phyloP scores from a whole-genome alignment of 768 basidiomycete species.

The Podaxis pistillaris region DNA sequence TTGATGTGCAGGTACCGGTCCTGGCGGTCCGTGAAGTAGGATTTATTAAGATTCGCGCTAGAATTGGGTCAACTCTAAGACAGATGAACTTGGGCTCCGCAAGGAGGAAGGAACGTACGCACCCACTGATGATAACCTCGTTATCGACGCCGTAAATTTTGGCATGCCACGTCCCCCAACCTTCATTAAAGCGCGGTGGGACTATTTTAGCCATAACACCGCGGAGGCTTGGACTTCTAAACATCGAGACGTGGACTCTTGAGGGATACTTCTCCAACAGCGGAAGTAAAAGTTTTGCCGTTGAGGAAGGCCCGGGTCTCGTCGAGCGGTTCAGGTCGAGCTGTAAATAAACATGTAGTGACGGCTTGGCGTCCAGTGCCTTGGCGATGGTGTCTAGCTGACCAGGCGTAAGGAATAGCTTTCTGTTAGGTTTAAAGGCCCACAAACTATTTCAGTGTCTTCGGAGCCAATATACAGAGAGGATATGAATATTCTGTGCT shows the following conservation, averaged over 20 bases:
- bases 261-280: slow-evolving; percentile 70
- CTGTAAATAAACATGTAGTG: slow-evolving; percentile 67
- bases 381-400: slow-evolving; percentile 70
- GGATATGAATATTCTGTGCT: slow-evolving; percentile 81
- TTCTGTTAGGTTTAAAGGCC: neutral
- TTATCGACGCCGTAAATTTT: slow-evolving; percentile 95
- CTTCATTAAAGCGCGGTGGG: slow-evolving; percentile 94
- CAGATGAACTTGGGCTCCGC: slow-evolving; percentile 1
- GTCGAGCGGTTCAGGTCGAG: slow-evolving; percentile 82
- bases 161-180: slow-evolving; percentile 98
- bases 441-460: slow-evolving; percentile 73
- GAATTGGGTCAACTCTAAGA: neutral
- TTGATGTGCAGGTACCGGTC: slow-evolving; percentile 88
- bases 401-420: neutral
- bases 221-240: slow-evolving; percentile 82
- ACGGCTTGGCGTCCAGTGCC: slow-evolving; percentile 56
- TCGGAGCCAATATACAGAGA: slow-evolving; percentile 84
- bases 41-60: slow-evolving; percentile 90
- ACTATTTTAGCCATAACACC: slow-evolving; percentile 74
- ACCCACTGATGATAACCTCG: slow-evolving; percentile 93
- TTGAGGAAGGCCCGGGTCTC: slow-evolving; percentile 69
- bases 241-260: slow-evolving; percentile 77
- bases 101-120: slow-evolving; percentile 19
- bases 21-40: slow-evolving; percentile 94
- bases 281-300: slow-evolving; percentile 66